Base-by-base conservation (phyloP, 2,329 filamentous ascomycete species). In the Rutstroemia sp. region DNA sequence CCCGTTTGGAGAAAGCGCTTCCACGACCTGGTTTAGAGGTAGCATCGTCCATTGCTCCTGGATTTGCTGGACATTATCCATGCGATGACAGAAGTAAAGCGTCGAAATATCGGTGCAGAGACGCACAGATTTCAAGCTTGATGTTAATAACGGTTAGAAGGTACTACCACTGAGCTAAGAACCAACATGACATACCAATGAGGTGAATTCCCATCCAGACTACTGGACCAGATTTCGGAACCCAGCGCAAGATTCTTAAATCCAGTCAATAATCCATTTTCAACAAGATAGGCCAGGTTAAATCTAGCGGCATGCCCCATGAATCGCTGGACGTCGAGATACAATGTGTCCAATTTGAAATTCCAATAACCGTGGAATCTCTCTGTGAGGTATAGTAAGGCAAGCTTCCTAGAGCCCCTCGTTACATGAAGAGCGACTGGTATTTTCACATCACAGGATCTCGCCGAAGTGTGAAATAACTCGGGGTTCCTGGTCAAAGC, bases 361-460 rank as follows among this genome's bases (percentile, higher is more conserved):
- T 53, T 38, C 51, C 51, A 53, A 27, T 53, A 53, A 17, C 51
- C 30, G 25, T 46, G 40, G 19, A 53, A 53, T 17, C 51, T 38
- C 17, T 36, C 40, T 3, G 51, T 46, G 21, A 53, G 19, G 17
- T 53, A 25, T 2, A 21, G 34, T n/a, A 46, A 30, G 4, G 51
- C 51, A 25, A 34, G 34, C 8, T 17, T 53, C 10, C 51, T 38
- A 19, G 51, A 53, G 1, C 10, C 17, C 21, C 10, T 36, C 9
- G 30, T 53, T 12, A 53, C 40, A 21, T 23, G 19, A 7, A 53
- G 51, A 38, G 30, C 19, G 10, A 53, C 27, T 17, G 51, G 51
- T 7, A 45, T 21, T 36, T 45, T 38, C 21, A 12, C 27, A 16
- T 23, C 17, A 16, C 23, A 14, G 21, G 39, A 30, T 10, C 38